Evolutionary conservation across 2,329 filamentous ascomycete genomes (phyloP), one percentile per base, ranked within the genome.

Genomic region (Verticillium nubilum): DNA sequence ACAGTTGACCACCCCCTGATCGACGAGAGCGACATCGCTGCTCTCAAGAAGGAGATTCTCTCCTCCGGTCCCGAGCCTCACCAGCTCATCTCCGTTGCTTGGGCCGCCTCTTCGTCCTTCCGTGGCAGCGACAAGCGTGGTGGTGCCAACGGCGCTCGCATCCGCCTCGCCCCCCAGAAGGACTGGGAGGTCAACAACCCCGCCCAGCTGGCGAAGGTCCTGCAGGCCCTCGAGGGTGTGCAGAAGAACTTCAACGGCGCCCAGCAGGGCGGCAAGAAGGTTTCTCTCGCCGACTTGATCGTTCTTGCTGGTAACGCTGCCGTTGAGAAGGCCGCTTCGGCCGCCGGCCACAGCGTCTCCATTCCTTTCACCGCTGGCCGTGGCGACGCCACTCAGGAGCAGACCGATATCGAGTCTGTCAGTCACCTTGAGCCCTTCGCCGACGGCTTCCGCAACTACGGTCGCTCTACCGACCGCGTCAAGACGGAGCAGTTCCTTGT

Each of bases 371-470:
- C 82, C 0, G 86, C 89, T 3, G 90, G 90, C 62, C 89, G 90
- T 59, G 84, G 77, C 35, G 90, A 93, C 66, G 88, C 90, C 27
- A 80, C 85, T 0, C 82, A 88, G 72, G 87, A 90, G 69, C 81
- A 91, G 74, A 92, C 90, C 6, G 89, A 93, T 59, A 75, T 80
- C 23, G 69, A 82, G 64, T 86, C 86, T 1, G 86, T 90, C 69
- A 71, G 70, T 60, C 80, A 88, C 74, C 82, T 93, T 28, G 83
- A 91, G 78, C 89, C 90, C 2, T 66, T 78, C 42, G 82, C 81
- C 19, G 90, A 93, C 64, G 88, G 87, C 7, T 92, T 93, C 88
- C 88, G 89, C 70, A 92, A 90, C 82, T 92, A 89, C 70, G 89
- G 88, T 68, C 78, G 82, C 64, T 83, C 83, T 2, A 86, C 81